A percentile compares a stretch with the other conserved stretches of the same genome.
Evolutionary conservation across 2,329 filamentous ascomycete species (phyloP).

Genomic region (Sporothrix sp.): DNA sequence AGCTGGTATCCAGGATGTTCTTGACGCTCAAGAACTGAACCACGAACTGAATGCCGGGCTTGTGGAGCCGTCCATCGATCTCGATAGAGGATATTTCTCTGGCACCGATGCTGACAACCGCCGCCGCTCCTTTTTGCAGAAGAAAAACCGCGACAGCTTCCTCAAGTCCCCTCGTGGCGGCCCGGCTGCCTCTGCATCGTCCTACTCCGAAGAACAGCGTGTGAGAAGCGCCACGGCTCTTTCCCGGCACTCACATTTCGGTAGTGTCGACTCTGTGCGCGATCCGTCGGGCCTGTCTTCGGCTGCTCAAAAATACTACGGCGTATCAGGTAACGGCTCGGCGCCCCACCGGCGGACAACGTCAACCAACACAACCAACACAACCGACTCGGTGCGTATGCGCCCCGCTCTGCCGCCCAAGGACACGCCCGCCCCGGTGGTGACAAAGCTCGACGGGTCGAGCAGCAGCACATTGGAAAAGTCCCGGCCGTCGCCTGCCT

Average conservation of each 20-base stretch:
- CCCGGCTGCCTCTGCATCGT: slow-evolving; percentile 21
- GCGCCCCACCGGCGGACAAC: slow-evolving; percentile 50
- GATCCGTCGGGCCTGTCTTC: slow-evolving; percentile 48
- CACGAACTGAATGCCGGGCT: slow-evolving; percentile 30
- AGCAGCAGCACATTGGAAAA: slow-evolving; percentile 20
- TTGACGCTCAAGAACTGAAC: slow-evolving; percentile 30
- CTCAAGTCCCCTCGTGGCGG: slow-evolving; percentile 46
- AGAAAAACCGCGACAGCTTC: slow-evolving; percentile 64
- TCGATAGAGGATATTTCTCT: slow-evolving; percentile 89
- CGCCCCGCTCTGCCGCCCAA: slow-evolving; percentile 43
- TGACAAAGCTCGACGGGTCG: slow-evolving; percentile 49
- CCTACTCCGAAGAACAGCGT: slow-evolving; percentile 62
- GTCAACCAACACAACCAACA: slow-evolving; percentile 48
- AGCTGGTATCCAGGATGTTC: slow-evolving; percentile 38
- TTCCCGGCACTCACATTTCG: slow-evolving; percentile 66
- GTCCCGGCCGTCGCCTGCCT: slow-evolving; percentile 30
- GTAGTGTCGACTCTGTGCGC: slow-evolving; percentile 65
- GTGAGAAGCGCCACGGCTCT: slow-evolving; percentile 55
- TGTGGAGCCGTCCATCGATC: slow-evolving; percentile 46
- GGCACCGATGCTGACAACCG: slow-evolving; percentile 67
- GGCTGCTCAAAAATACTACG: slow-evolving; percentile 63
- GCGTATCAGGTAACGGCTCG: slow-evolving; percentile 28
- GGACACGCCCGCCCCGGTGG: slow-evolving; percentile 44
- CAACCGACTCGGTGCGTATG: slow-evolving; percentile 38
- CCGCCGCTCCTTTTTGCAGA: slow-evolving; percentile 66